Evolutionary conservation across 345 rosid species (phyloP), one percentile per base, ranked within the genome.

Genomic region (Heritiera littoralis): DNA sequence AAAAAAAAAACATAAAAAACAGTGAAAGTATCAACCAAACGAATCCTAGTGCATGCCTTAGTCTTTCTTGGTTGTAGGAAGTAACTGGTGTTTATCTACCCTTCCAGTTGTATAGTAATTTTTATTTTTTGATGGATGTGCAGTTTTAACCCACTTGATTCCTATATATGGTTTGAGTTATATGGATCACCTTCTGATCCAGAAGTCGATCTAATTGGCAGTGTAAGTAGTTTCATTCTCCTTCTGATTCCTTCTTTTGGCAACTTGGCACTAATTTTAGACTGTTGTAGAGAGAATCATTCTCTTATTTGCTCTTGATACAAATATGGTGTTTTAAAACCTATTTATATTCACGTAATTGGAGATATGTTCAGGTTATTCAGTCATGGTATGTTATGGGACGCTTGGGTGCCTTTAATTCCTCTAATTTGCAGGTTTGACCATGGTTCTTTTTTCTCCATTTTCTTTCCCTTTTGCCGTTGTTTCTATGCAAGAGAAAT

Each of bases 331-430:
- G 64, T 55, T 17, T 41, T 63, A 23, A 14, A 15, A 75, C 43
- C 55, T 23, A 8, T 60, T 23, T 5, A 58, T 45, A 38, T 14
- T 75, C n/a, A 49, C 45, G 43, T 65, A 72, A n/a, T 15, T 32
- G 15, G 15, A 45, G 69, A 45, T 13, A 14, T 55, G 6, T 81
- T 83, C 94, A 95, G 99, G 92, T 87, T 72, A 86, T 93, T 78
- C 98, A 92, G 80, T 89, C 99, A 32, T 93, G 98, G 98, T 93
- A 95, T 86, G 93, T 93, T 79, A 93, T 95, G 99, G 98, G 99
- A 60, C 85, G 98, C 70, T 80, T 93, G 77, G 99, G 99, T 58
- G 93, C 94, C 83, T 95, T 93, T 86, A 95, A 95, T 86, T 90
- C 97, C 78, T 89, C 93, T 23, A 95, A 95, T 80, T 81, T 95